A percentile compares a stretch with the other conserved stretches of the same genome.
Evolutionary conservation across 192 early-diverging fungal genomes (phyloP).

Genomic region (Powellomyces hirtus): DNA sequence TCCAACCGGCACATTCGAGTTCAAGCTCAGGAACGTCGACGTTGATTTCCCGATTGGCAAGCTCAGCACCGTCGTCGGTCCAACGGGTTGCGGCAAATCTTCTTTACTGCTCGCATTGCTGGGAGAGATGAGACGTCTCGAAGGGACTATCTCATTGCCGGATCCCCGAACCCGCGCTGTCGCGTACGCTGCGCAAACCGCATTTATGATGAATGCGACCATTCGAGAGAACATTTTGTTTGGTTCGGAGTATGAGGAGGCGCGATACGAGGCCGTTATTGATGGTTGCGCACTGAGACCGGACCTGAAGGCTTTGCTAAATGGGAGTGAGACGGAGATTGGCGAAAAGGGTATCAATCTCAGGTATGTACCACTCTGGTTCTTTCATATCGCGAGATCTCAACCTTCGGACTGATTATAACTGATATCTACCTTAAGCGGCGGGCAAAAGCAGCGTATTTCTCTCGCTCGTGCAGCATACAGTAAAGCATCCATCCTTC

Average conservation of each 20-base stretch:
- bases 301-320: slow-evolving; percentile 80
- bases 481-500: slow-evolving; percentile 3
- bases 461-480: slow-evolving; percentile 62
- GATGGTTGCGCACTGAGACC: neutral
- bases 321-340: slow-evolving; percentile 87
- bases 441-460: slow-evolving; percentile 87
- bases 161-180: neutral
- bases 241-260: neutral
- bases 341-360: slow-evolving; percentile 41
- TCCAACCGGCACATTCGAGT: slow-evolving; percentile 24
- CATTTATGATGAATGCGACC: neutral
- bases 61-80: slow-evolving; percentile 62
- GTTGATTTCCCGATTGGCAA: slow-evolving; percentile 31
- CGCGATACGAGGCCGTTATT: neutral
- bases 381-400: neutral
- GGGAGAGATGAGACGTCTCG: slow-evolving; percentile 62
- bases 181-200: slow-evolving; percentile 56
- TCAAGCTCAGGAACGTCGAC: slow-evolving; percentile 26
- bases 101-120: slow-evolving; percentile 69
- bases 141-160: neutral
- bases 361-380: slow-evolving; percentile 31
- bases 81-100: slow-evolving; percentile 78
- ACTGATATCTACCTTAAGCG: slow-evolving; percentile 37
- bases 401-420: neutral
- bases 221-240: neutral